These are phyloP conservation scores for Nakaseomyces uthaithaninus DNA, from an alignment of 1,139 yeast species.

Conservation along the genomic window DNA sequence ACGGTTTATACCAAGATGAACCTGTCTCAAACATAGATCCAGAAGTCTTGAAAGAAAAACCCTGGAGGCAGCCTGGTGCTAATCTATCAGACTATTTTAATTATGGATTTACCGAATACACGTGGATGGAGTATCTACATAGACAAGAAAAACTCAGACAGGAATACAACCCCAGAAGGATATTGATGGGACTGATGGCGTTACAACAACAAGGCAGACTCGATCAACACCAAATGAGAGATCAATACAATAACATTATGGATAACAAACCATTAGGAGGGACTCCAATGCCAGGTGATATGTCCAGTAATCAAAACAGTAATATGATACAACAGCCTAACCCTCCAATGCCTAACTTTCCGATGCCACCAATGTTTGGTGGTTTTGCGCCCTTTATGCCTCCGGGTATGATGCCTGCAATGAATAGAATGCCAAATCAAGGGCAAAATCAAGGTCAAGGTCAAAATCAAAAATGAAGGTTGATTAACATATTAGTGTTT, in stretches of 20 bases:
- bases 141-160: constrained; percentile 79
- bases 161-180: constrained; percentile 57
- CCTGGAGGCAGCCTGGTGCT: constrained; percentile 97
- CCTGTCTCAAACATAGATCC: constrained; percentile 80
- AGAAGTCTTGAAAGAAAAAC: constrained; percentile 81
- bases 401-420: constrained; percentile 33
- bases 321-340: constrained; percentile 6
- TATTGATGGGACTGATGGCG: constrained; percentile 38
- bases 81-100: constrained; percentile 91
- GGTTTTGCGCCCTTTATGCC: constrained; percentile 32
- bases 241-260: constrained; percentile 3
- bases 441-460: constrained; percentile 13
- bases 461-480: no score
- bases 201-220: constrained; percentile 32
- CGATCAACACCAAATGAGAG: constrained; percentile 13
- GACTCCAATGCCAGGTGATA: constrained; percentile 8
- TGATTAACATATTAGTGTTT: no score
- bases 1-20: constrained; percentile 73
- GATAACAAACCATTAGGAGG: constrained; percentile 5
- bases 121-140: constrained; percentile 89
- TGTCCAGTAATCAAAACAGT: constrained; percentile 10
- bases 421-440: constrained; percentile 16
- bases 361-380: constrained; percentile 36
- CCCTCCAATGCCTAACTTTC: constrained; percentile 18
- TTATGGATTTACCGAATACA: constrained; percentile 90